Conservation (phyloP, 2,329 filamentous ascomycete species). For the Pseudopyricularia cyperi region DNA sequence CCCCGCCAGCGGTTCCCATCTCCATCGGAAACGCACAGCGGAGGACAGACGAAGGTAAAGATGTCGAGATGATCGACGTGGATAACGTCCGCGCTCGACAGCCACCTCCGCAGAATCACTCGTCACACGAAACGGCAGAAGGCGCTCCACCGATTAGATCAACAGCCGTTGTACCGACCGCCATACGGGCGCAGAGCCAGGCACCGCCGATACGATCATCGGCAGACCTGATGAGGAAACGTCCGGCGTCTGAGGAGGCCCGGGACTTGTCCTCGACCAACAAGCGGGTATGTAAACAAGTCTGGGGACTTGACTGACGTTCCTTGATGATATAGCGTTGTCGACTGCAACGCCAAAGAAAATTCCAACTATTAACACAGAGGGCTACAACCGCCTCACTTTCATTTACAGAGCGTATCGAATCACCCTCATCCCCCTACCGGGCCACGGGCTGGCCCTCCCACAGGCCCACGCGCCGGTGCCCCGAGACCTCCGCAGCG, state of each 20-base stretch:
- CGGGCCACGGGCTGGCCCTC: too few relatives aligned
- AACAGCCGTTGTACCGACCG: conserved; percentile 16
- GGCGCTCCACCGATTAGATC: conserved; percentile 8
- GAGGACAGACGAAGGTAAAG: conserved; percentile 1
- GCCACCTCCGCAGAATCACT: conserved; percentile 3
- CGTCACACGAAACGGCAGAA: conserved; percentile 7
- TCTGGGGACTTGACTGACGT: background rate
- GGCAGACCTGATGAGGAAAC: conserved; percentile 22
- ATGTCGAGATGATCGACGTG: conserved; percentile 6
- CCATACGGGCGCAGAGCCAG: conserved; percentile 6
- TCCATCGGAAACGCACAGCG: background rate
- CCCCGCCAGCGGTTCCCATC: background rate
- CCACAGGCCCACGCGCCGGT: conserved; percentile 6
- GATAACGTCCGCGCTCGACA: background rate
- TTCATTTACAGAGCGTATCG: conserved; percentile 7
- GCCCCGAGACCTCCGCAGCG: conserved; percentile 11
- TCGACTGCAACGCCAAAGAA: background rate
- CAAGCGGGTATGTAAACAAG: conserved; percentile 27
- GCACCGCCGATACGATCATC: conserved; percentile 21
- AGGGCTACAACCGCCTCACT: background rate
- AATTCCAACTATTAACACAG: background rate
- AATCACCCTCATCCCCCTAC: conserved; percentile 7
- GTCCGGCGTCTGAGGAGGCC: conserved; percentile 22
- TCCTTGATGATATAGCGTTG: background rate
- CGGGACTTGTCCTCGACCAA: conserved; percentile 17